phyloP scores from a whole-genome alignment of 352 stramenopile genomes.

The Phytopythium cucurbitacearum region DNA sequence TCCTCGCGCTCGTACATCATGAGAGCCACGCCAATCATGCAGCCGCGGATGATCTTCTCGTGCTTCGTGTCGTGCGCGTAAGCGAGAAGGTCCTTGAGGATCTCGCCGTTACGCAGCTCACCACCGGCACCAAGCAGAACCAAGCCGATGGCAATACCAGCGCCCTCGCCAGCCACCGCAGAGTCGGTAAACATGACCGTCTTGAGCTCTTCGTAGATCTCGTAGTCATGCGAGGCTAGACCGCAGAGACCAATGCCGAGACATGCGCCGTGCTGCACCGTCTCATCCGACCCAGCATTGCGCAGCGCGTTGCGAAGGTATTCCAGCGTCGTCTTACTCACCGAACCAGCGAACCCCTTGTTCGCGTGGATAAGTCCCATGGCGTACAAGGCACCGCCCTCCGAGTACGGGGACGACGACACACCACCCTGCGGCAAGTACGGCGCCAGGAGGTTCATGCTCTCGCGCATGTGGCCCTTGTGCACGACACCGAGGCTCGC shows the following conservation, averaged over 20 bases:
- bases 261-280: conserved; percentile 96
- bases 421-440: conserved; percentile 94
- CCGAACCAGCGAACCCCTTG: conserved; percentile 87
- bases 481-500: conserved; percentile 98
- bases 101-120: conserved; percentile 77
- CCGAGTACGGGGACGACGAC: conserved; percentile 93
- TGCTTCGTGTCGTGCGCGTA: conserved; percentile 98
- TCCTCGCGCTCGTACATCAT: conserved; percentile 98
- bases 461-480: conserved; percentile 96
- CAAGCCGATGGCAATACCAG: conserved; percentile 97
- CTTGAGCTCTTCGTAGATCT: conserved; percentile 97
- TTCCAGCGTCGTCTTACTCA: conserved; percentile 78
- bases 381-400: conserved; percentile 97
- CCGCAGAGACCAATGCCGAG: conserved; percentile 96
- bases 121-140: conserved; percentile 93
- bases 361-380: conserved; percentile 98
- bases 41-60: conserved; percentile 99
- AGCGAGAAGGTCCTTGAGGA: conserved; percentile 93
- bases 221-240: conserved; percentile 92
- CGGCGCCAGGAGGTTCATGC: conserved; percentile 96
- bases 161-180: conserved; percentile 96
- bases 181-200: conserved; percentile 98
- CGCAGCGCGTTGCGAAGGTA: conserved; percentile 83
- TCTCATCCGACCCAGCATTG: conserved; percentile 92
- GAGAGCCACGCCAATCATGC: conserved; percentile 97